Conservation (phyloP, 306 rosid genomes). For the Vigna radiata region DNA sequence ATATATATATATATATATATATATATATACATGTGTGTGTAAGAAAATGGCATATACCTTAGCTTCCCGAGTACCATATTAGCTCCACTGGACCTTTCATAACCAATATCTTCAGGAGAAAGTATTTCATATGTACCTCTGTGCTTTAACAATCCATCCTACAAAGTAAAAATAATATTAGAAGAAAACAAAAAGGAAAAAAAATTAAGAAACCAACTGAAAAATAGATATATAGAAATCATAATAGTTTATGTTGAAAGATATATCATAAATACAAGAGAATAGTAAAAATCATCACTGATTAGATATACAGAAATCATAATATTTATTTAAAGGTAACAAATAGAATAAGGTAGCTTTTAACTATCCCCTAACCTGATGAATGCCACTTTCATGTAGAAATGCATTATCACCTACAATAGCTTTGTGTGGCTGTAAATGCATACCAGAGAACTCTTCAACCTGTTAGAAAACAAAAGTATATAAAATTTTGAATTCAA, state of each 20-base stretch:
- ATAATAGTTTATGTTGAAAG: too few species aligned
- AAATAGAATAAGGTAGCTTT: neutral
- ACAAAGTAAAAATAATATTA: neutral
- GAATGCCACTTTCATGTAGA: slow-evolving; percentile 98
- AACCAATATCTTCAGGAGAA: slow-evolving; percentile 84
- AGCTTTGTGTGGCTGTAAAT: slow-evolving; percentile 93
- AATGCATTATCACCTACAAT: slow-evolving; percentile 93
- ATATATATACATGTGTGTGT: too few species aligned
- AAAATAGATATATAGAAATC: too few species aligned
- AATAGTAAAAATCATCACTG: too few species aligned
- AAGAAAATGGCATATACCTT: slow-evolving; percentile 48
- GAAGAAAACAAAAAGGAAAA: neutral
- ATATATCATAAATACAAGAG: too few species aligned
- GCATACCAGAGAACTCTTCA: slow-evolving; percentile 79
- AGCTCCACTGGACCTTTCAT: slow-evolving; percentile 65
- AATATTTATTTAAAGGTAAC: too few species aligned
- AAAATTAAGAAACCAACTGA: too few species aligned
- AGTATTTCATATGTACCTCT: slow-evolving; percentile 87
- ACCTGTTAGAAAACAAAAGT: slow-evolving; percentile 58
- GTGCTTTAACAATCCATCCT: slow-evolving; percentile 97
- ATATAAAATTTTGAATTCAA: neutral
- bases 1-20: too few species aligned
- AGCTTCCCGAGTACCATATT: slow-evolving; percentile 89
- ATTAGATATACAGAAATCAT: too few species aligned
- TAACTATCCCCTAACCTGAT: slow-evolving; percentile 65